Percentiles rank a stretch among this genome's conserved stretches.
phyloP scores from a whole-genome alignment of 1,284 basidiomycete species.

The Cutaneotrichosporon spelunceum region DNA sequence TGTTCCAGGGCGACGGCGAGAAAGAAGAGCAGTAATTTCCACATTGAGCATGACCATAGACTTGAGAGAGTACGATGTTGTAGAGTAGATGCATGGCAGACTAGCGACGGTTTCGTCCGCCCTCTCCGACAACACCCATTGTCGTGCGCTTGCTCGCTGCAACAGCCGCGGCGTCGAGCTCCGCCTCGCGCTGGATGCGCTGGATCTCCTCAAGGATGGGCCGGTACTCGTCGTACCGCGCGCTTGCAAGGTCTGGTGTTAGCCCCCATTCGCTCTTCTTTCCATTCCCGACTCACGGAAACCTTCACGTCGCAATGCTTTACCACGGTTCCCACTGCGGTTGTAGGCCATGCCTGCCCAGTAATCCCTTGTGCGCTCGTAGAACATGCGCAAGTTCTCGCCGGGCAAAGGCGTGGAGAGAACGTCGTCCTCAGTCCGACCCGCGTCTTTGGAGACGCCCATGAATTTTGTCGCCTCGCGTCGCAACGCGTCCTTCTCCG shows the following conservation, averaged over 20 bases:
- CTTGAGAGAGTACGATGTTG: not conserved
- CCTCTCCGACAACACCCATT: conserved; percentile 35
- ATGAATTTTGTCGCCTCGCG: conserved; percentile 67
- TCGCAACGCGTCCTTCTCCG: conserved; percentile 56
- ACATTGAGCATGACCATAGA: not conserved
- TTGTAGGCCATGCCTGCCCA: conserved; percentile 74
- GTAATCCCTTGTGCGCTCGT: conserved; percentile 71
- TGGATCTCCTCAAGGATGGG: conserved; percentile 77
- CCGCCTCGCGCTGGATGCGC: conserved; percentile 77
- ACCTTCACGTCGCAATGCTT: conserved; percentile 72
- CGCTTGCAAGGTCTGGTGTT: conserved; percentile 19
- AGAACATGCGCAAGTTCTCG: conserved; percentile 82
- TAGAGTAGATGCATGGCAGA: not conserved
- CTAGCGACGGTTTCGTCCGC: conserved; percentile 27
- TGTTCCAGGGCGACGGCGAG: conserved; percentile 53
- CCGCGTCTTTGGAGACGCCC: conserved; percentile 66
- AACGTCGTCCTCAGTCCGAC: conserved; percentile 66
- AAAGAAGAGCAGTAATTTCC: conserved; percentile 24
- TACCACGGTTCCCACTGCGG: conserved; percentile 64
- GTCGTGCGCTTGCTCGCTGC: conserved; percentile 45
- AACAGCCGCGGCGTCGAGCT: conserved; percentile 77
- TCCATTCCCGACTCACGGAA: conserved; percentile 63
- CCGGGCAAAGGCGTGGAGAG: conserved; percentile 80
- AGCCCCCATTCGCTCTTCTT: conserved; percentile 47
- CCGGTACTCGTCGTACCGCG: conserved; percentile 61